Base-by-base conservation (phyloP, 352 stramenopile species). In the Saprolegnia diclina region DNA sequence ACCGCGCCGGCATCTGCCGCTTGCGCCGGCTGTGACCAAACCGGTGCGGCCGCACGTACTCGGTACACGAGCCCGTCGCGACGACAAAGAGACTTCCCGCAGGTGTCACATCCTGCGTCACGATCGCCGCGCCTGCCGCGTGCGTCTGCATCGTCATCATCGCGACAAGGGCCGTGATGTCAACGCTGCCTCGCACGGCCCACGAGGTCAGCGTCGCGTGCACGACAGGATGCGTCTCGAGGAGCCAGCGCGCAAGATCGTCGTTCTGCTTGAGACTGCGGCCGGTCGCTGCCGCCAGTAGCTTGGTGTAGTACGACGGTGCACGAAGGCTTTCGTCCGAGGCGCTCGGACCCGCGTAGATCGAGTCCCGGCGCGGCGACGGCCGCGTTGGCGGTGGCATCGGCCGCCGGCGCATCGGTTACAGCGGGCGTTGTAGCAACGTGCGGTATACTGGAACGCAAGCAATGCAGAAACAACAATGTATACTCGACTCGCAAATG, bases 81-180 rank as follows among this genome's bases (percentile, higher is more conserved):
- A 81, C 67, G 9, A 83, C 73, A 56, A 74, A 79, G 0, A 83
- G 56, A 10, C 67, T 62, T 5, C 72, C 72, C 0, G 73, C 56
- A 0, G 64, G 70, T 0, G 75, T 81, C n/a, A 22, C 48, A 32
- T 76, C 72, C 61, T 81, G 75, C 0, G 52, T 59, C 32, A 81
- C 74, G 42, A 83, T 52, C 0, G 56, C 38, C 13, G 77, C 70
- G 0, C 59, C 59, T 0, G 73, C 69, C 0, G 65, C 46, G 10
- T 75, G 54, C 13, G 73, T 64, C 0, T 75, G 22, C 2, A 83
- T 38, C 13, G 67, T 40, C 57, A 40, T 18, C 0, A 42, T 54
- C 19, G 11, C 26, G 40, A 66, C 0, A 19, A 66, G 22, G 57
- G 32, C 40, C 40, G 42, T 14, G 3, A 48, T n/a, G 11, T 14